Evolutionary conservation across 805 yeast genomes (phyloP), one percentile per base, ranked within the genome.

Genomic region (Zygosaccharomyces bailii): DNA sequence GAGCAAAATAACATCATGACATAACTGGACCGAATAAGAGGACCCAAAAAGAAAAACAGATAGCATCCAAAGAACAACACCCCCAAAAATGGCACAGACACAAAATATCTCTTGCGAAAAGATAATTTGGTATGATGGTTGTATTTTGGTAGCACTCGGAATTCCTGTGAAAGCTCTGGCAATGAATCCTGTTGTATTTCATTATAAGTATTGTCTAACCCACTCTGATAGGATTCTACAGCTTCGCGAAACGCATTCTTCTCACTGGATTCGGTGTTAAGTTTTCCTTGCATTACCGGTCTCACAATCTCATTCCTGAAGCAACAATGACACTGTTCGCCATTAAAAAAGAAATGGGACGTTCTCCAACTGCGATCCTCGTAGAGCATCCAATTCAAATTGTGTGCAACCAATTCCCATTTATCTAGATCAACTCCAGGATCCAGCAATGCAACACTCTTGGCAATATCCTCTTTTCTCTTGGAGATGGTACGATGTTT

Each of bases 331-430:
- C 46, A 43, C 6, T 14, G 17, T 9, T n/a, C 24, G n/a, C 42
- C 46, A 20, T 30, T 23, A 16, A n/a, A 36, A 13, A 36, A 31
- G 29, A 23, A 43, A 20, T 36, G 16, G 8, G 31, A 32, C 13
- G 46, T 34, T 21, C 21, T 36, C 46, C 46, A 43, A 10, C 18
- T 8, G 8, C 30, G 25, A 20, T 17, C 30, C 13, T 17, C 17
- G 32, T 29, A 21, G n/a, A 36, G 19, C 17, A 27, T n/a, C 8
- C 10, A 11, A 31, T 43, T 43, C 31, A 43, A 13, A 14, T 16
- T 13, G 18, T 17, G 11, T 20, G 46, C 46, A 3, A 43, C 42
- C 37, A 31, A 24, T 13, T 31, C 18, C 46, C 42, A 36, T 30
- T 36, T 21, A 19, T 5, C 24, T 4, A 14, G 14, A 34, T 34